Evolutionary conservation across 371 early-diverging fungal species (phyloP).

Genomic region (Zychaea mexicana): DNA sequence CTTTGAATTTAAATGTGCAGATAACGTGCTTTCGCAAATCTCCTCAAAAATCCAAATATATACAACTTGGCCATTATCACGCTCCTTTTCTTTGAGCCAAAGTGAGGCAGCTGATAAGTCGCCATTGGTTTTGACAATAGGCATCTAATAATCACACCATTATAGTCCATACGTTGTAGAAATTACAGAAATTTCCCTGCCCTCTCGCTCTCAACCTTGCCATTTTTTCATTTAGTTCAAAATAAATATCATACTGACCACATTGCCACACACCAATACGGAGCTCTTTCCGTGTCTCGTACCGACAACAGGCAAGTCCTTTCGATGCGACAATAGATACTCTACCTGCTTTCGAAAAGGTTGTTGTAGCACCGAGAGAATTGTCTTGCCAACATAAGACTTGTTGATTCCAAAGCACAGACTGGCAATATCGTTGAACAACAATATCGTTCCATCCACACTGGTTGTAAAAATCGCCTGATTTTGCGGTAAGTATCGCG

Average conservation of each 20-base stretch:
- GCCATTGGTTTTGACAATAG: slow-evolving; percentile 53
- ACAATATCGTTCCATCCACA: slow-evolving; percentile 48
- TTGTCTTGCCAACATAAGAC: slow-evolving; percentile 32
- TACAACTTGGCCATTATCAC: slow-evolving; percentile 47
- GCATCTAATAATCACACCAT: slow-evolving; percentile 35
- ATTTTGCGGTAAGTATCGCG: slow-evolving; percentile 62
- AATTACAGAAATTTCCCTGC: too few species aligned
- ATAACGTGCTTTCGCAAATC: slow-evolving; percentile 55
- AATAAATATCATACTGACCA: slow-evolving; percentile 39
- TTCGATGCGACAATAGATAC: slow-evolving; percentile 17
- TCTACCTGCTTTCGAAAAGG: slow-evolving; percentile 41
- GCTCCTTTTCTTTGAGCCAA: slow-evolving; percentile 63
- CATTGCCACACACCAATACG: slow-evolving; percentile 56
- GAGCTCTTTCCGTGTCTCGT: background rate
- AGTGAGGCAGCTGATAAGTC: slow-evolving; percentile 62
- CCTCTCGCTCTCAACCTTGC: too few species aligned
- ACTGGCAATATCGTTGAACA: slow-evolving; percentile 60
- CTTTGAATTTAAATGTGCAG: slow-evolving; percentile 21
- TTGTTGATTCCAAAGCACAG: slow-evolving; percentile 54
- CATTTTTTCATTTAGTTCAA: background rate
- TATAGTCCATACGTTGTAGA: background rate
- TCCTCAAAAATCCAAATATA: slow-evolving; percentile 78
- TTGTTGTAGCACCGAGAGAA: slow-evolving; percentile 27
- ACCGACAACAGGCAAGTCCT: background rate
- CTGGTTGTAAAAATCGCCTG: slow-evolving; percentile 70